Conservation (phyloP, 177 flowering plant species). For the Vitis hybrid region DNA sequence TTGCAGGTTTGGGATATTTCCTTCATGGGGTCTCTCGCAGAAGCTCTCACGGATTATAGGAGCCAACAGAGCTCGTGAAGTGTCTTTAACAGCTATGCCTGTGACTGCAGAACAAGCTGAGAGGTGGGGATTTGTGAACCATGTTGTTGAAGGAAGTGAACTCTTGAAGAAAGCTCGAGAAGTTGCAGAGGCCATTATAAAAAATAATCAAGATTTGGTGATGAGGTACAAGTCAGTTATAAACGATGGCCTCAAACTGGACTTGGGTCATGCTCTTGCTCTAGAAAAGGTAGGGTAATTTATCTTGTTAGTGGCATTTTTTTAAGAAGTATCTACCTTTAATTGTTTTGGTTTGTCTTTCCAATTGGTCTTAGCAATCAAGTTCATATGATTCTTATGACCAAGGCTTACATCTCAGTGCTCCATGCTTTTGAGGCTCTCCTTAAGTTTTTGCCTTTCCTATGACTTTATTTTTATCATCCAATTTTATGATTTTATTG, state of each 20-base stretch:
- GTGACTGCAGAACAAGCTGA: constrained; percentile 80
- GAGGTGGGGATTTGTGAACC: constrained; percentile 81
- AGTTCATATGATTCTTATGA: neutral
- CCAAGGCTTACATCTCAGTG: neutral
- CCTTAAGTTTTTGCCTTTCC: neutral
- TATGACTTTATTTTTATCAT: no score
- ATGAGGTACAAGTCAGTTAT: constrained; percentile 77
- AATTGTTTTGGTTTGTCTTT: neutral
- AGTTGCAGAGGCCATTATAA: constrained; percentile 75
- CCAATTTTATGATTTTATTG: no score
- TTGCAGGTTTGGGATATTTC: constrained; percentile 87
- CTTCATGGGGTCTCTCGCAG: constrained; percentile 98
- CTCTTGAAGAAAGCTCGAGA: constrained; percentile 73
- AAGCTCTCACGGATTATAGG: constrained; percentile 89
- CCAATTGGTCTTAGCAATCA: neutral
- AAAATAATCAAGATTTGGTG: constrained; percentile 78
- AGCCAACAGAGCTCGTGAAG: constrained; percentile 84
- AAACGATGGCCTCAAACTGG: constrained; percentile 80
- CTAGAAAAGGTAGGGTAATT: constrained; percentile 71
- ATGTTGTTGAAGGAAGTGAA: constrained; percentile 69
- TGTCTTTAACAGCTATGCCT: constrained; percentile 66
- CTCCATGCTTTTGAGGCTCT: neutral
- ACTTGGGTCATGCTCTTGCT: constrained; percentile 64
- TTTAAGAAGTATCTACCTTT: neutral
- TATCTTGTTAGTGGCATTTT: neutral